A percentile compares a stretch with the other conserved stretches of the same genome.
These are phyloP conservation scores for Diaporthe sp. DNA, from an alignment of 2,329 filamentous ascomycete species.

Conservation along the genomic window DNA sequence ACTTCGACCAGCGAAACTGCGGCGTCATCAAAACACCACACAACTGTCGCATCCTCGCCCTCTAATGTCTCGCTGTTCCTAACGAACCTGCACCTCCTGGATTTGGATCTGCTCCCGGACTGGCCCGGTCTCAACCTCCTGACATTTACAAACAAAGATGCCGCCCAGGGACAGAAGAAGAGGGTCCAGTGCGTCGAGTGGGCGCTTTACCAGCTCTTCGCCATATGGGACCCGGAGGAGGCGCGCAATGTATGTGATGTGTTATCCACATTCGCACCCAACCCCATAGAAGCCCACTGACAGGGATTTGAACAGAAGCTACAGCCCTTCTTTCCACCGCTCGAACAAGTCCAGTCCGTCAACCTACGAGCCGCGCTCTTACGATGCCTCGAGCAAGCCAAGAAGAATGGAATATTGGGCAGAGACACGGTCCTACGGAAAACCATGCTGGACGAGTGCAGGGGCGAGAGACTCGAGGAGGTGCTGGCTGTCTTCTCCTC, in stretches of 20 bases:
- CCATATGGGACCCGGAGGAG: slow-evolving; percentile 82
- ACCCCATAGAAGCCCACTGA: slow-evolving; percentile 14
- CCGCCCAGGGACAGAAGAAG: slow-evolving; percentile 80
- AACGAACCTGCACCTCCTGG: slow-evolving; percentile 84
- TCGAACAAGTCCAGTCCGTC: slow-evolving; percentile 89
- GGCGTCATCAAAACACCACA: not conserved
- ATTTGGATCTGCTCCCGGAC: slow-evolving; percentile 79
- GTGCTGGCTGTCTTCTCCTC: slow-evolving; percentile 86
- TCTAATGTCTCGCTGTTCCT: slow-evolving; percentile 76
- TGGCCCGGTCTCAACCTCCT: slow-evolving; percentile 81
- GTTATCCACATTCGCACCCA: not conserved
- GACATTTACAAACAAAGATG: slow-evolving; percentile 76
- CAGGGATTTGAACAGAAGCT: slow-evolving; percentile 72
- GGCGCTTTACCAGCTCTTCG: slow-evolving; percentile 88
- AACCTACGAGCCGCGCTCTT: slow-evolving; percentile 89
- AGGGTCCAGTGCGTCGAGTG: slow-evolving; percentile 88
- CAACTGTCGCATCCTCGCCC: slow-evolving; percentile 43
- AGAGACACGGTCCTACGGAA: slow-evolving; percentile 86
- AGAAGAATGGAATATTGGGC: slow-evolving; percentile 86
- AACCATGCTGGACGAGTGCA: slow-evolving; percentile 97
- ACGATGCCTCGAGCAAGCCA: slow-evolving; percentile 82
- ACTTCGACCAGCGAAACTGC: not conserved
- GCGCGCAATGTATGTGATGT: slow-evolving; percentile 72
- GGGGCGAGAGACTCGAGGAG: slow-evolving; percentile 90
- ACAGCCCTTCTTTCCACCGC: slow-evolving; percentile 88